Evolutionary conservation across 495 filamentous ascomycete genomes (phyloP).

Genomic region (Talaromyces thailandensis): DNA sequence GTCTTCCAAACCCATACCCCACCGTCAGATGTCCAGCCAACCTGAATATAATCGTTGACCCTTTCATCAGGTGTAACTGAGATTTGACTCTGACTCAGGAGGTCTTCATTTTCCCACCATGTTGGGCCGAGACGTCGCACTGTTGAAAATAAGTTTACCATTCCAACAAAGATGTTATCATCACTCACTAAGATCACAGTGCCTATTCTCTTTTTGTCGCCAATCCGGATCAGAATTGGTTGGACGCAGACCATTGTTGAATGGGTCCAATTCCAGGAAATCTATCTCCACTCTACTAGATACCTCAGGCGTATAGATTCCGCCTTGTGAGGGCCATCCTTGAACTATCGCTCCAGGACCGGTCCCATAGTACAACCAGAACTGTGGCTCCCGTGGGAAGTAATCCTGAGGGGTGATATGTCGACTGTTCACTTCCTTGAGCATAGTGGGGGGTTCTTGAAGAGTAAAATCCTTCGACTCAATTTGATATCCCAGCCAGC

Average conservation of each 20-base stretch:
- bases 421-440: not conserved
- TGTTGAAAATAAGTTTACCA: not conserved
- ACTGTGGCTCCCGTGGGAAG: not conserved
- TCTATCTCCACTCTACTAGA: constrained; percentile 9
- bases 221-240: not conserved
- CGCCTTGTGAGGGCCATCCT: constrained; percentile 11
- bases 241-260: constrained; percentile 6
- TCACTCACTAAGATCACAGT: constrained; percentile 11
- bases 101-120: not conserved
- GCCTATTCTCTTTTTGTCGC: constrained; percentile 9
- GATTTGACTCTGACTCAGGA: not conserved
- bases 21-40: constrained; percentile 8
- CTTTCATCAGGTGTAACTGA: not conserved
- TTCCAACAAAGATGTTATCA: not conserved
- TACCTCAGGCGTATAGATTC: constrained; percentile 7
- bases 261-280: constrained; percentile 10
- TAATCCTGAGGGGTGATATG: not conserved
- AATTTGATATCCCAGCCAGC: not conserved
- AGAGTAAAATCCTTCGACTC: not conserved
- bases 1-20: constrained; percentile 11
- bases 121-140: constrained; percentile 1
- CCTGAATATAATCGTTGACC: constrained; percentile 5
- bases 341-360: not conserved
- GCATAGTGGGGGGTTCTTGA: not conserved
- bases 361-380: not conserved